These are phyloP conservation scores for Camellia oleifera DNA, from an alignment of 179 eudicot genomes.

Conservation along the genomic window DNA sequence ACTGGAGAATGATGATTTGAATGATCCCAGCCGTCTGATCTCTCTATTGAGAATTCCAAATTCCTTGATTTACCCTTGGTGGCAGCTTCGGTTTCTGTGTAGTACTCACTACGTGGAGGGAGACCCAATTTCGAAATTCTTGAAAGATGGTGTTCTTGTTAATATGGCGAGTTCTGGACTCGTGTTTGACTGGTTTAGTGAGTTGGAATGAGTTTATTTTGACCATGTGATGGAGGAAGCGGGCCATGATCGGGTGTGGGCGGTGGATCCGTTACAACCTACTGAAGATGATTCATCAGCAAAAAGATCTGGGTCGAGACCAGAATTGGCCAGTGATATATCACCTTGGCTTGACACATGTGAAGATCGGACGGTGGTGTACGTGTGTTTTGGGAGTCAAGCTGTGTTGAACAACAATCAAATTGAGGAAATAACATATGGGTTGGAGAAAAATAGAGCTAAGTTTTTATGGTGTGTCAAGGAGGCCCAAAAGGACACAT, in stretches of 20 bases:
- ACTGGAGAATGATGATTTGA: too few species aligned
- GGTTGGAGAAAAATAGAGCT: slow-evolving; percentile 49
- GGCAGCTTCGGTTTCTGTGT: slow-evolving; percentile 32
- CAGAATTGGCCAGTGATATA: slow-evolving; percentile 21
- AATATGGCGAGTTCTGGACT: slow-evolving; percentile 42
- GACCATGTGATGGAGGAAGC: slow-evolving; percentile 26
- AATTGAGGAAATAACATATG: slow-evolving; percentile 27
- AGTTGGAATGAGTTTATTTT: slow-evolving; percentile 42
- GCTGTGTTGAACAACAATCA: too few species aligned
- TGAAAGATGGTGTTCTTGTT: neutral
- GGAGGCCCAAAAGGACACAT: slow-evolving; percentile 17
- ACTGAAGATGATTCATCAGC: neutral
- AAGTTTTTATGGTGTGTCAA: slow-evolving; percentile 44
- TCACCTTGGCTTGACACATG: slow-evolving; percentile 59
- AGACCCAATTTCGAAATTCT: too few species aligned
- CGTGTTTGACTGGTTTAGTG: slow-evolving; percentile 34
- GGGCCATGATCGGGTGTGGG: slow-evolving; percentile 34
- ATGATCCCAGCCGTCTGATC: neutral
- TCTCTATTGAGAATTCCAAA: slow-evolving; percentile 17
- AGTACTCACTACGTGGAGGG: too few species aligned
- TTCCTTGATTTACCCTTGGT: slow-evolving; percentile 15
- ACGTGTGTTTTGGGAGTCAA: too few species aligned
- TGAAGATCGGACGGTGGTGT: neutral
- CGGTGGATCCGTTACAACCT: slow-evolving; percentile 44
- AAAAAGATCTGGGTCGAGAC: slow-evolving; percentile 32